Evolutionary conservation across 2,329 filamentous ascomycete species (phyloP).

Genomic region (Colletotrichum truncatum): DNA sequence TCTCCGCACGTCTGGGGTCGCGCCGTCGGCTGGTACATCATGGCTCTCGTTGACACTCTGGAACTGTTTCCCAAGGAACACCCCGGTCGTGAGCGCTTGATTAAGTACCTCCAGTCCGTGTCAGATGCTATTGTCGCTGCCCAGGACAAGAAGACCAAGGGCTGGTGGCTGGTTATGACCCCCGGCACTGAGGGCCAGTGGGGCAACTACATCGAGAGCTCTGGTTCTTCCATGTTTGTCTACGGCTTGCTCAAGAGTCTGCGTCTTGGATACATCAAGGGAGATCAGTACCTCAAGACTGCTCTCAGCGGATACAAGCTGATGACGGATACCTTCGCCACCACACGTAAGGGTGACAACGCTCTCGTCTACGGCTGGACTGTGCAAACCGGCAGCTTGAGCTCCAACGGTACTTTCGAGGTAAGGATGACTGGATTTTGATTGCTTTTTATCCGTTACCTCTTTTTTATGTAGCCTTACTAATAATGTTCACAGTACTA

Average conservation of each 20-base stretch:
- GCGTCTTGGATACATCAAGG: slow-evolving; percentile 43
- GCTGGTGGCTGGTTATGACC: slow-evolving; percentile 49
- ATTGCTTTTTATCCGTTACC: accelerated
- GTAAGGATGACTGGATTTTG: slow-evolving; percentile 40
- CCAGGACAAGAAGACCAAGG: slow-evolving; percentile 47
- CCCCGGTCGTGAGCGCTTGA: slow-evolving; percentile 46
- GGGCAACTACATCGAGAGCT: slow-evolving; percentile 48
- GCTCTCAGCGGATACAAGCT: slow-evolving; percentile 54
- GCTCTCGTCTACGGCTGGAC: slow-evolving; percentile 48
- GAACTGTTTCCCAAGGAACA: slow-evolving; percentile 49
- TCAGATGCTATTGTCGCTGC: slow-evolving; percentile 50
- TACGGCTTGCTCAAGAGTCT: slow-evolving; percentile 47
- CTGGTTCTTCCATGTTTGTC: slow-evolving; percentile 46
- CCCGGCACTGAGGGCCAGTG: slow-evolving; percentile 41
- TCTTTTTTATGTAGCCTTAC: too few species aligned
- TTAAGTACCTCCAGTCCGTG: slow-evolving; percentile 49
- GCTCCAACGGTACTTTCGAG: slow-evolving; percentile 47
- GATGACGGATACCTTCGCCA: slow-evolving; percentile 54
- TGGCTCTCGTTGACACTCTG: slow-evolving; percentile 57
- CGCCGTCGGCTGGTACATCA: slow-evolving; percentile 45
- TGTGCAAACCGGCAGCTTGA: slow-evolving; percentile 45
- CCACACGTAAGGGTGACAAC: slow-evolving; percentile 51
- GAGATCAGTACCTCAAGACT: slow-evolving; percentile 42
- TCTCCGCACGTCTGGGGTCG: slow-evolving; percentile 61
- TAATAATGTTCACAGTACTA: slow-evolving; percentile 31